Percentiles rank a stretch among this genome's conserved stretches.
Conservation (phyloP, 176 grass and related monocot species). For the Zea luxurians region DNA sequence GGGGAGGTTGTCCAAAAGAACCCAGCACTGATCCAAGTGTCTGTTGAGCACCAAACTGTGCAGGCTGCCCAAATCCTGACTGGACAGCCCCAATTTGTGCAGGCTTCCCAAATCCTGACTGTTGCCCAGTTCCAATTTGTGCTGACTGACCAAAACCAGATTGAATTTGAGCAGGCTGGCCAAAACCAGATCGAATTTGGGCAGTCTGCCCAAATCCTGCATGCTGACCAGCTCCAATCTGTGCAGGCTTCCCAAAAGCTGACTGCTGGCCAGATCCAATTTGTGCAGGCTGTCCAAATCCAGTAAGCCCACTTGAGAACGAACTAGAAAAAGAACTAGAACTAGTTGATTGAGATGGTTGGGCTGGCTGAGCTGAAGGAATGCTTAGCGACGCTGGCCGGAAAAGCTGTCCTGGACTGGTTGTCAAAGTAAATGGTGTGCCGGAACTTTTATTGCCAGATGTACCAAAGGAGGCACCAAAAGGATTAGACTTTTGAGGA, state of each 20-base stretch:
- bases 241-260: constrained; percentile 68
- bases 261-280: constrained; percentile 57
- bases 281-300: constrained; percentile 83
- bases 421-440: constrained; percentile 55
- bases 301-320: constrained; percentile 65
- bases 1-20: constrained; percentile 92
- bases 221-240: constrained; percentile 66
- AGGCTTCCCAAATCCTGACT: constrained; percentile 78
- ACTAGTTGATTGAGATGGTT: constrained; percentile 59
- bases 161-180: constrained; percentile 68
- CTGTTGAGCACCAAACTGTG: constrained; percentile 79
- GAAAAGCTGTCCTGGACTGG: constrained; percentile 71
- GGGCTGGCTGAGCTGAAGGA: constrained; percentile 68
- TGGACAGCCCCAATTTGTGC: constrained; percentile 59
- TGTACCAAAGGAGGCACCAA: constrained; percentile 66
- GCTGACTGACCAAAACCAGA: constrained; percentile 73
- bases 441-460: constrained; percentile 48
- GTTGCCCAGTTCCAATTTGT: constrained; percentile 55
- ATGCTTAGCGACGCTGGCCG: constrained; percentile 75
- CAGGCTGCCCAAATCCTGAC: constrained; percentile 63
- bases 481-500: constrained; percentile 79
- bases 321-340: constrained; percentile 62
- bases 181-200: constrained; percentile 73
- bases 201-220: constrained; percentile 76
- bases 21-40: constrained; percentile 88